Base-by-base conservation (phyloP, 495 filamentous ascomycete genomes). In the Margaritispora aquatica region DNA sequence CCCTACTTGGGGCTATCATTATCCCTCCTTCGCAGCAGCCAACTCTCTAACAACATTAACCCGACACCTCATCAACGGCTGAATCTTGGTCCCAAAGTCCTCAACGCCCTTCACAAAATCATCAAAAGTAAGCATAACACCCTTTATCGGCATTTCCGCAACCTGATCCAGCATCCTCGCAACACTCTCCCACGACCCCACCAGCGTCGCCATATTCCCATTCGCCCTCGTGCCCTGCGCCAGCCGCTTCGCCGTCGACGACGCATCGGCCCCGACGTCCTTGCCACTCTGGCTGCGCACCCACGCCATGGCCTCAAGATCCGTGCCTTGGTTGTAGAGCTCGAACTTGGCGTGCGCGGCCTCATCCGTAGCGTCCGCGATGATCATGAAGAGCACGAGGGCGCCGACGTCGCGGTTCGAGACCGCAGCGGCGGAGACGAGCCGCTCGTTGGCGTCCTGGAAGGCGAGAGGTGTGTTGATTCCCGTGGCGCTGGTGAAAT, bases 51-150 rank as follows among this genome's bases (percentile, higher is more conserved):
- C 38, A 3, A 17, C 41, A 54, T 41, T 54, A 19, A 24, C 26
- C 5, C 77, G 10, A 72, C 76, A 15, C 73, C 80, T 63, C 82
- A 80, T 73, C 75, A 79, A 29, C 5, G 66, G 69, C 51, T 70
- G 66, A 23, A 70, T 63, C 52, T 63, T 63, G 57, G 59, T 62
- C n/a, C 66, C 68, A 31, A 70, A 70, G 2, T 48, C 49, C 0
- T 70, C 68, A 22, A 68, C 38, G 0, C 66, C 68, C 20, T 60
- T 31, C 23, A 67, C 26, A 41, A 67, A 70, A 44, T 70, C 66
- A 41, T 68, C 68, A 36, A 70, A 70, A 9, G 52, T 57, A 9
- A 70, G 52, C 68, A 70, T 68, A 50, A 70, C 67, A 9, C 68
- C 66, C 58, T 70, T 70, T 26, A 64, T 65, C 1, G 59, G 57